Conservation (phyloP, 83 land plant species). For the Larix sibirica region DNA sequence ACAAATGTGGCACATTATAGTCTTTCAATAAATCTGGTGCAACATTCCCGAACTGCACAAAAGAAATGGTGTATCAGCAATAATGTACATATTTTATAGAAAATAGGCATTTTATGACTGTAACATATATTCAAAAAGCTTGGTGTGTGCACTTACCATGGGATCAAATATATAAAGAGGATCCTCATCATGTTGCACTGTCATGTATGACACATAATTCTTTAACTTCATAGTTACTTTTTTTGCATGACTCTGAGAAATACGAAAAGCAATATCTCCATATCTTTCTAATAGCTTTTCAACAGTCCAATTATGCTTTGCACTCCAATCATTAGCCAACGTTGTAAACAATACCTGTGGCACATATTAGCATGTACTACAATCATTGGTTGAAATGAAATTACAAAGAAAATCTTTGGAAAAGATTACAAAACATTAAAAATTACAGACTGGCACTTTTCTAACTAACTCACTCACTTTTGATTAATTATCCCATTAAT, state of each 20-base stretch:
- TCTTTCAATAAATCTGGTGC: conserved; percentile 85
- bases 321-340: conserved; percentile 86
- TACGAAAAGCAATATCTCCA: conserved; percentile 81
- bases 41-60: conserved; percentile 87
- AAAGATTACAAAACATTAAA: no score
- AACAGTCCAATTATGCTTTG: conserved; percentile 75
- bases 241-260: conserved; percentile 75
- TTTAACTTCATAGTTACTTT: conserved; percentile 77
- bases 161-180: conserved; percentile 98
- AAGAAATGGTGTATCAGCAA: conserved; percentile 1
- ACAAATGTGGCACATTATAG: conserved; percentile 86
- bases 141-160: conserved; percentile 46
- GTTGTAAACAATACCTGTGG: conserved; percentile 76
- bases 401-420: not conserved
- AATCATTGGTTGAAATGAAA: not conserved
- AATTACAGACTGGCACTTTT: no score
- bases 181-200: conserved; percentile 94
- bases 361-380: not conserved
- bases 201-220: conserved; percentile 85
- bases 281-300: conserved; percentile 60
- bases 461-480: no score
- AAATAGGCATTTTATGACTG: not conserved
- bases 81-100: not conserved
- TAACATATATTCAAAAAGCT: conserved; percentile 5
- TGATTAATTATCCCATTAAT: no score